phyloP scores from a whole-genome alignment of 73 alveolate genomes.

The Paramecium octaurelia region DNA sequence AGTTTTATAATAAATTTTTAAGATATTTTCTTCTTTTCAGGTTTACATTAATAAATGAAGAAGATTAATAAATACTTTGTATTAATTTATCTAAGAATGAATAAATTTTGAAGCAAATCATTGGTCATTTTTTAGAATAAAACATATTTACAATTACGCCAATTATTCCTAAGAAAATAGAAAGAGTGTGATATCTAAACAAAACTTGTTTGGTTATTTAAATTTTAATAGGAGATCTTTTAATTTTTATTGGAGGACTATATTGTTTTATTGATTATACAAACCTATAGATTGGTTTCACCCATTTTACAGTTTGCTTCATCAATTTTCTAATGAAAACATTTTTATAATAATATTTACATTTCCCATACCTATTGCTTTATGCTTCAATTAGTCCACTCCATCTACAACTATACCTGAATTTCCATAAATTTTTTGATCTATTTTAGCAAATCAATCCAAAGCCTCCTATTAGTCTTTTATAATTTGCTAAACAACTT shows the following conservation, averaged over 20 bases:
- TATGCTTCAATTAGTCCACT: background rate
- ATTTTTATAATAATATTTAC: background rate
- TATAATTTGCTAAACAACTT: background rate
- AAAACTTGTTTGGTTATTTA: slow-evolving; percentile 41
- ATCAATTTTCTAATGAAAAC: background rate
- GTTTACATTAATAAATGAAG: background rate
- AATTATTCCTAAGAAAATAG: slow-evolving; percentile 20
- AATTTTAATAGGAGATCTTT: background rate
- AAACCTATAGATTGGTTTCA: background rate
- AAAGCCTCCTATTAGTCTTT: background rate
- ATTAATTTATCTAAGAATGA: background rate
- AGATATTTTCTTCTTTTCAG: background rate
- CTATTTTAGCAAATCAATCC: background rate
- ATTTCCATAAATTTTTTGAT: background rate
- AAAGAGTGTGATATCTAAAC: slow-evolving; percentile 45
- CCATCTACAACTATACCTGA: background rate
- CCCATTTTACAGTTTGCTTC: background rate
- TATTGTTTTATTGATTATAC: slow-evolving; percentile 3
- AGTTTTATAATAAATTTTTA: background rate
- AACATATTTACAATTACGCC: background rate
- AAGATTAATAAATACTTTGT: background rate
- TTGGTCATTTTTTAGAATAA: background rate
- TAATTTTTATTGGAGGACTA: slow-evolving; percentile 11
- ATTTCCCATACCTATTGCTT: background rate
- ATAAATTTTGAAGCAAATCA: background rate